These are phyloP conservation scores for Microthlaspi erraticum DNA, from an alignment of 345 rosid genomes.

Conservation along the genomic window DNA sequence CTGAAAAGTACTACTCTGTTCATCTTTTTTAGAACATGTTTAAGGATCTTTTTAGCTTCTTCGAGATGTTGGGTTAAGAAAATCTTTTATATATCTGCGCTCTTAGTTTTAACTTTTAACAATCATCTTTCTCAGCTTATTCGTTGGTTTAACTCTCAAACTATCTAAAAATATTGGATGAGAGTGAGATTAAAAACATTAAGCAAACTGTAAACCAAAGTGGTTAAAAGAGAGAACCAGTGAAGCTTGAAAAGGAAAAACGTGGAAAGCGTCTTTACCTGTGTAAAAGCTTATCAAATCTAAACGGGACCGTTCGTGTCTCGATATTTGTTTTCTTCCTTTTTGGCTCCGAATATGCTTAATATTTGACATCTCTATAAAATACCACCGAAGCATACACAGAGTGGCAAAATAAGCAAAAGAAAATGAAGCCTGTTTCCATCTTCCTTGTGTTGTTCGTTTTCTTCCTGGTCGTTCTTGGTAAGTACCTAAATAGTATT, in stretches of 20 bases:
- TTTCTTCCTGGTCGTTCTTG: constrained; percentile 34
- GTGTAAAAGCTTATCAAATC: neutral
- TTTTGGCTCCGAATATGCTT: too few relatives aligned
- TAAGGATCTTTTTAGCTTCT: too few relatives aligned
- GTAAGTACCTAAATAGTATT: constrained; percentile 29
- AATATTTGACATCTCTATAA: constrained; percentile 20
- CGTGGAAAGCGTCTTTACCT: constrained; percentile 10
- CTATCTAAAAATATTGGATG: too few relatives aligned
- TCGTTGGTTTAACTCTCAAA: too few relatives aligned
- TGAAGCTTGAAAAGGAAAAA: constrained; percentile 4
- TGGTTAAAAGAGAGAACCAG: too few relatives aligned
- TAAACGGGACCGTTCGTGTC: constrained; percentile 7
- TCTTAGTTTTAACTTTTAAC: neutral
- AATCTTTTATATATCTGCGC: neutral
- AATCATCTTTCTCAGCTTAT: neutral
- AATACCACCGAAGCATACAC: constrained; percentile 3
- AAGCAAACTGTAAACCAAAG: too few relatives aligned
- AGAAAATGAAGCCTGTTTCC: constrained; percentile 32
- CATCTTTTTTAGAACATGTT: neutral
- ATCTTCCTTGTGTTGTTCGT: constrained; percentile 23
- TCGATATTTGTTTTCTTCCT: neutral
- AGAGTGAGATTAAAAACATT: too few relatives aligned
- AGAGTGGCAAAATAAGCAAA: constrained; percentile 7
- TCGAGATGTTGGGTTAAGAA: too few relatives aligned
- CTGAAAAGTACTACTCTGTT: constrained; percentile 30